Evolutionary conservation across 2,329 filamentous ascomycete genomes (phyloP).

Genomic region (Rosellinia necatrix): DNA sequence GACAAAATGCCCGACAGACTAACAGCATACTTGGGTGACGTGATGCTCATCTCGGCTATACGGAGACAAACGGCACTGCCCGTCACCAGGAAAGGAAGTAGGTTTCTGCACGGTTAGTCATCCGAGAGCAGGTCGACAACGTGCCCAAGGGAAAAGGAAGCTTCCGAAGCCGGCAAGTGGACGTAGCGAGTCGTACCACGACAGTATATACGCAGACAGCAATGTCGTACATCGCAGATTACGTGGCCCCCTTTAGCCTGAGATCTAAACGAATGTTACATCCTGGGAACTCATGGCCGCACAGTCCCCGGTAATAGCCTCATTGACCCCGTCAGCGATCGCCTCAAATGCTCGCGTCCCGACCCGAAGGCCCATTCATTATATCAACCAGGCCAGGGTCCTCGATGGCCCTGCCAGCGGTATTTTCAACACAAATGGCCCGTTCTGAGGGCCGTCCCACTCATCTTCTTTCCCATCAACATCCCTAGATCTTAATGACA

Average conservation of each 20-base stretch:
- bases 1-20: not conserved
- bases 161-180: conserved; percentile 29
- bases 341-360: conserved; percentile 7
- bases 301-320: conserved; percentile 21
- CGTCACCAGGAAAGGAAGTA: conserved; percentile 30
- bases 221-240: conserved; percentile 23
- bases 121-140: conserved; percentile 17
- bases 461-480: conserved; percentile 8
- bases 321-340: conserved; percentile 18
- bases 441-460: conserved; percentile 13
- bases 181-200: conserved; percentile 26
- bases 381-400: conserved; percentile 18
- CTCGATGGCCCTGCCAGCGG: conserved; percentile 9
- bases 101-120: conserved; percentile 29
- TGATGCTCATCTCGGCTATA: conserved; percentile 32
- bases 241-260: conserved; percentile 30
- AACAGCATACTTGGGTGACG: conserved; percentile 22
- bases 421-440: conserved; percentile 16
- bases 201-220: conserved; percentile 20
- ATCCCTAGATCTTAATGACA: conserved; percentile 6
- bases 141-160: conserved; percentile 20
- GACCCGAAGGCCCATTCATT: conserved; percentile 12
- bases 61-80: conserved; percentile 26
- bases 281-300: conserved; percentile 18
- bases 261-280: conserved; percentile 29